These are phyloP conservation scores for Fusarium pseudograminearum DNA, from an alignment of 2,329 filamentous ascomycete species.

Conservation along the genomic window DNA sequence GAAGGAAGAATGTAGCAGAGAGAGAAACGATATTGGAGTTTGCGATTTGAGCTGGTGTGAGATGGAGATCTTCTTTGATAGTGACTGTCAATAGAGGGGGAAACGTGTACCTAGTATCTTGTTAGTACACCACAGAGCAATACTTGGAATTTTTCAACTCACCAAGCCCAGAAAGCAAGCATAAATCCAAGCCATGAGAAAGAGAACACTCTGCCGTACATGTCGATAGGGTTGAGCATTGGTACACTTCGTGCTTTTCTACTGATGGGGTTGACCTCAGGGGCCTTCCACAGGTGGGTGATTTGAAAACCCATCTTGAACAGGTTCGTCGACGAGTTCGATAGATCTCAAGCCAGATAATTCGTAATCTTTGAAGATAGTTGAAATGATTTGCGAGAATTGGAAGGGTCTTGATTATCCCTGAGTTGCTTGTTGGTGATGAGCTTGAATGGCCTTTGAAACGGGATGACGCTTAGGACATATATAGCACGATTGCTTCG, in stretches of 20 bases:
- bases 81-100: conserved; percentile 82
- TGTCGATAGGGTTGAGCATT: conserved; percentile 79
- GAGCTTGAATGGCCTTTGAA: conserved; percentile 26
- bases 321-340: not conserved
- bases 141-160: conserved; percentile 24
- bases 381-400: not conserved
- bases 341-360: not conserved
- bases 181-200: conserved; percentile 91
- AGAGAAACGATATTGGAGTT: conserved; percentile 94
- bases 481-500: conserved; percentile 37
- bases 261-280: conserved; percentile 86
- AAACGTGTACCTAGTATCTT: conserved; percentile 74
- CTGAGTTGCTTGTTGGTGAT: conserved; percentile 29
- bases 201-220: conserved; percentile 89
- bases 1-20: conserved; percentile 75
- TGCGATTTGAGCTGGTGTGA: conserved; percentile 77
- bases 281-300: conserved; percentile 55
- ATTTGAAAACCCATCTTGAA: conserved; percentile 49
- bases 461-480: conserved; percentile 23
- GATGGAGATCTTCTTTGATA: conserved; percentile 81
- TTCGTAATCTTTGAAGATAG: not conserved
- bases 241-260: conserved; percentile 85
- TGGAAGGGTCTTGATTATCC: conserved; percentile 5
- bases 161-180: conserved; percentile 89
- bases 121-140: conserved; percentile 24